Conservation (phyloP, 805 yeast species). For the Wickerhamia fluorescens region DNA sequence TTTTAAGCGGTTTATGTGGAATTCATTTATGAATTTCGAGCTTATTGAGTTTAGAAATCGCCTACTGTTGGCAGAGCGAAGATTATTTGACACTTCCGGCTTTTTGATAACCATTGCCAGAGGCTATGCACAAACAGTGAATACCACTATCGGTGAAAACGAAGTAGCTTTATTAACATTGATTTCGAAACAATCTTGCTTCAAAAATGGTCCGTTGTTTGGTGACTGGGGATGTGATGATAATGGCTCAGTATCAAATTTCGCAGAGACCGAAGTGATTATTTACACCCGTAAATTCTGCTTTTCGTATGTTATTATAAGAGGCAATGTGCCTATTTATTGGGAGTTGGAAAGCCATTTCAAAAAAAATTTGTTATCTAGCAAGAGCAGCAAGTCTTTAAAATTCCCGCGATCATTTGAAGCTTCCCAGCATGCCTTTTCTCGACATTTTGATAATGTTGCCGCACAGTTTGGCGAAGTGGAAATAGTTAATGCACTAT, state of each 20-base stretch:
- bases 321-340: slow-evolving; percentile 51
- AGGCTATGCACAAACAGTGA: slow-evolving; percentile 45
- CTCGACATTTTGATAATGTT: slow-evolving; percentile 42
- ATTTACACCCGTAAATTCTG: slow-evolving; percentile 35
- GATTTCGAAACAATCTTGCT: slow-evolving; percentile 46
- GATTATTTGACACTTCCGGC: slow-evolving; percentile 37
- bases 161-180: slow-evolving; percentile 39
- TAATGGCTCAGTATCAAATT: slow-evolving; percentile 45
- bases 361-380: slow-evolving; percentile 23
- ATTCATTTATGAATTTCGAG: slow-evolving; percentile 39
- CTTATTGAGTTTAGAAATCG: slow-evolving; percentile 40
- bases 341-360: slow-evolving; percentile 46
- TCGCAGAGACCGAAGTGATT: slow-evolving; percentile 45
- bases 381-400: slow-evolving; percentile 31
- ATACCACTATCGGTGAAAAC: slow-evolving; percentile 20
- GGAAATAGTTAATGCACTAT: slow-evolving; percentile 43
- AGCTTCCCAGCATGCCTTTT: slow-evolving; percentile 46
- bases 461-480: slow-evolving; percentile 43
- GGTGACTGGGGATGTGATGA: slow-evolving; percentile 57
- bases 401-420: slow-evolving; percentile 46
- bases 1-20: slow-evolving; percentile 46
- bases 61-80: slow-evolving; percentile 33
- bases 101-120: slow-evolving; percentile 43
- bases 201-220: slow-evolving; percentile 41
- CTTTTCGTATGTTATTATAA: slow-evolving; percentile 38